Base-by-base conservation (phyloP, 257 asterid genomes). In the Rehmannia glutinosa region DNA sequence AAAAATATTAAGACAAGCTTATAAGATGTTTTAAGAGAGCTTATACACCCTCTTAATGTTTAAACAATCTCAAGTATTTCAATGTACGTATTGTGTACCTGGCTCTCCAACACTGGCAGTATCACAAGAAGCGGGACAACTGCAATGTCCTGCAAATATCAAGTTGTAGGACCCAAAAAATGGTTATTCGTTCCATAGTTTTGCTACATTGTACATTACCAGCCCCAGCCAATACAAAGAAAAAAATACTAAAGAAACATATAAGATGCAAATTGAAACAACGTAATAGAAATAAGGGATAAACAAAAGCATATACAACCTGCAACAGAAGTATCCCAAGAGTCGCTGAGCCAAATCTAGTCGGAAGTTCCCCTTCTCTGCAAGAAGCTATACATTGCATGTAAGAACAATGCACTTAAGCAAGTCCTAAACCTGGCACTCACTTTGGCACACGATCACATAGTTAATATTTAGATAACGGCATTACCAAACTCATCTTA, bases 361-460 rank as follows among this genome's bases (percentile, higher is more conserved):
- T 94, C 38, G 99, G 96, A 75, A 91, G 99, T 77, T 94, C 99
- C 53, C 99, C 97, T 74, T 94, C 80, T 94, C 99, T 80, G 99
- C 99, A 60, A 94, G 97, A 81, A 94, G 96, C 97, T 94, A 78
- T 41, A 84, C 9, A 64, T 69, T 70, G 73, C 69, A 71, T 54
- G 79, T 81, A 77, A 83, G 87, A 85, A 77, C 63, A 38, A 52
- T 45, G 67, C 21, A 20, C 21, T 28, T 39, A 50, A 51, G 70
- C 33, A 42, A 30, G 15, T 11, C 53, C 28, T 42, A 33, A 38
- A 15, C 27, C 20, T 51, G n/a, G n/a, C n/a, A n/a, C n/a, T n/a
- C n/a, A n/a, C 57, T 54, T 23, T 54, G 15, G 63, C 23, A 33
- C 52, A 55, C 57, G 35, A 47, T 33, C 39, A 55, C 23, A 65